Evolutionary conservation across 306 rosid genomes (phyloP), one percentile per base, ranked within the genome.

Genomic region (Malus fusca): DNA sequence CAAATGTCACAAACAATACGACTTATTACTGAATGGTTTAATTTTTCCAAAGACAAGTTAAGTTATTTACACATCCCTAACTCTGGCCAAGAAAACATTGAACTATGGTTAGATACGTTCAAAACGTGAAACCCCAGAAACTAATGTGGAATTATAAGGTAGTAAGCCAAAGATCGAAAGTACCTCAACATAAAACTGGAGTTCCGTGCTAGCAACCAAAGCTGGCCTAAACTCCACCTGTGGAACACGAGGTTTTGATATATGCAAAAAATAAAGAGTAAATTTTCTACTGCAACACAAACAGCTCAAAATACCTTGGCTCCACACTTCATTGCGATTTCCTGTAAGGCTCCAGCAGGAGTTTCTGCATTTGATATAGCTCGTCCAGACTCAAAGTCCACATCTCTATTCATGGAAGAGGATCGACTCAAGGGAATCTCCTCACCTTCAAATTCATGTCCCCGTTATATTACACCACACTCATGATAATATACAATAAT

Each of bases 291-390:
- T 60, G n/a, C 35, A 40, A 25, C 65, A 77, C 56, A 62, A 52
- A 68, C 11, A 56, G 77, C 62, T 67, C 56, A 55, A 71, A 80
- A 77, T 84, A 92, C 99, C 93, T 87, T 96, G 80, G 98, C 80
- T 86, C 97, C 96, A 87, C 96, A 92, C 82, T 92, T 92, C 87
- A 83, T 75, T 67, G 98, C 99, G 83, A 96, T 92, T 69, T 90
- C 98, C 71, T 85, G 96, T 62, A 96, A 83, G 61, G 80, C 97
- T 78, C 78, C 84, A 72, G 77, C 81, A 67, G 97, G 86, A 81
- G 88, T 80, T 75, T 90, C 98, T 11, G 82, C 85, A 68, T 85
- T 83, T 77, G 82, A 72, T 68, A 78, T 76, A 75, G 90, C 77
- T 80, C 78, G 85, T 70, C 92, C 91, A 78, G 92, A 72, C 80